Base-by-base conservation (phyloP, 129 eudicot species). In the Centrapalus pauciflorus region DNA sequence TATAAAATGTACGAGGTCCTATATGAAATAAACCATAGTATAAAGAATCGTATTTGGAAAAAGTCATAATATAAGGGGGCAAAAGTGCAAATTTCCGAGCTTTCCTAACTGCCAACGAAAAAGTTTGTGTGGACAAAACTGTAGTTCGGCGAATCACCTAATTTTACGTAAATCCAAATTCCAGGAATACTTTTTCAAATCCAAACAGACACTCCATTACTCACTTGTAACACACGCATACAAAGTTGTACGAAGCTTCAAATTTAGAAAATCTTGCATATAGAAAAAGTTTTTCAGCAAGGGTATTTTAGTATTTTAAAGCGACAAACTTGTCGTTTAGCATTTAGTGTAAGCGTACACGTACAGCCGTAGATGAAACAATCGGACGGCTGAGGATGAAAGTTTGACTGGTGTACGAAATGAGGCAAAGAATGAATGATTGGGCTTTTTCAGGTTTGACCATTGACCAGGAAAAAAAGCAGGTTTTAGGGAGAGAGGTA, bases 401-500 rank as follows among this genome's bases (percentile, higher is more conserved):
- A 57, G 74, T 75, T 75, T 75, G 79, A 75, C 79, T 75, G 79
- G 69, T 48, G 74, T 75, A 46, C 74, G 54, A 75, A 75, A 56
- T 45, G 67, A 75, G 62, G 69, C 79, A 66, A 75, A 32, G 52
- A 74, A 74, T 73, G 79, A 74, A 74, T 74, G 79, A 66, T 74
- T 66, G 67, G 56, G 46, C 52, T 73, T 73, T 73, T 64, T 64
- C 74, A 75, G 79, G 79, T 67, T 75, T 75, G 79, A 75, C 79
- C 79, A 21, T 75, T 75, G 79, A 75, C 79, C 79, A 75, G 67
- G 19, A 57, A 74, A 55, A 73, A 12, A 32, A n/a, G n/a, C n/a
- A n/a, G n/a, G 67, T 37, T 61, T 37, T 20, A 37, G 48, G 20
- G 66, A 66, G 58, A 65, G 52, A 46, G n/a, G n/a, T n/a, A n/a